phyloP scores from a whole-genome alignment of 1,139 yeast genomes.

The Sporopachydermia cereana region DNA sequence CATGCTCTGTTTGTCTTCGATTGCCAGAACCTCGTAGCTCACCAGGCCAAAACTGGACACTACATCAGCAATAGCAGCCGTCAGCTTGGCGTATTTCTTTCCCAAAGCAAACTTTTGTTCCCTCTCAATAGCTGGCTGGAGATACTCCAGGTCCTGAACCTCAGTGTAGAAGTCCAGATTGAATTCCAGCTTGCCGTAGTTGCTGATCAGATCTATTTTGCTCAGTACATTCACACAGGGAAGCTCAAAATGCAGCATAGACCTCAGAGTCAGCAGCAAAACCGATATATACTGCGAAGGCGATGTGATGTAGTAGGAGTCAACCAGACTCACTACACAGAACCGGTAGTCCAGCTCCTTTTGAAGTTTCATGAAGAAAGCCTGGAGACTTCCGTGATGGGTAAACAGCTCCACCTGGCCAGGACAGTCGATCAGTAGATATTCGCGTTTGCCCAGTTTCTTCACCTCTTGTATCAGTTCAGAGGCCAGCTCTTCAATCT shows the following conservation, averaged over 20 bases:
- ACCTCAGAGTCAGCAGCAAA: conserved; percentile 65
- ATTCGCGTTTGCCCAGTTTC: conserved; percentile 48
- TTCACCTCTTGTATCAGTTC: conserved; percentile 48
- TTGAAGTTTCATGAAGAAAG: conserved; percentile 59
- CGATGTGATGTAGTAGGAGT: conserved; percentile 71
- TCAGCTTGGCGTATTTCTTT: conserved; percentile 51
- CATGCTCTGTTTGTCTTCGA: conserved; percentile 90
- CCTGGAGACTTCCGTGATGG: conserved; percentile 70
- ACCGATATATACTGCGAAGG: conserved; percentile 91
- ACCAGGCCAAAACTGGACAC: conserved; percentile 83
- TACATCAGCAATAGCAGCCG: conserved; percentile 70
- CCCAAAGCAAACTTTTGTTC: conserved; percentile 57
- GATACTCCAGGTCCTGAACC: conserved; percentile 67
- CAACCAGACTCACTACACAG: conserved; percentile 81
- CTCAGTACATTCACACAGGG: conserved; percentile 91
- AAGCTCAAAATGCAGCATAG: conserved; percentile 86
- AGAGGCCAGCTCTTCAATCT: conserved; percentile 39
- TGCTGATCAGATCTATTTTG: conserved; percentile 70
- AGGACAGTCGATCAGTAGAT: conserved; percentile 89
- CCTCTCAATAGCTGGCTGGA: conserved; percentile 57
- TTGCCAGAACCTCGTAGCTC: conserved; percentile 77
- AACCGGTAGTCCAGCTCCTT: conserved; percentile 58
- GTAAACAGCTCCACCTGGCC: conserved; percentile 96
- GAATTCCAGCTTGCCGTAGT: conserved; percentile 53
- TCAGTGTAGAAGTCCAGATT: conserved; percentile 81